Base-by-base conservation (phyloP, 257 asterid genomes). In the Nicotiana tomentosiformis region DNA sequence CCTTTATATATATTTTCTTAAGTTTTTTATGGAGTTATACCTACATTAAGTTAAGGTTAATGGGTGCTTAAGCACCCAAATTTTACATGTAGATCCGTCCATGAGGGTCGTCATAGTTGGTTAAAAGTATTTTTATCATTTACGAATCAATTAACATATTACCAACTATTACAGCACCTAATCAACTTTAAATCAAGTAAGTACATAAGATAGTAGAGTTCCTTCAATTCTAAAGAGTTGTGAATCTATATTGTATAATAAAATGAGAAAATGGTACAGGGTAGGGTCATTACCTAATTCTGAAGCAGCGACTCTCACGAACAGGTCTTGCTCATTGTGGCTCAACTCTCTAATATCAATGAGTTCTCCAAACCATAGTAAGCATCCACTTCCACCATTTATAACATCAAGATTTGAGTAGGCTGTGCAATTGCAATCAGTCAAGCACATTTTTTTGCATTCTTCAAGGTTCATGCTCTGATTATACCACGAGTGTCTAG, bases 361-460 rank as follows among this genome's bases (percentile, higher is more conserved):
- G 84, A 90, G 89, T 20, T 87, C 89, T 15, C 83, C 86, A 16
- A 82, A 78, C 88, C 90, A 85, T 37, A 89, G 77, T 78, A 90
- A 32, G 87, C 93, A 90, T 15, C 93, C 93, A 49, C 83, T 55
- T 5, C 81, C 83, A 1, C 20, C 70, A 23, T 23, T 46, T 14
- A 85, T 68, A 4, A 89, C 67, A 72, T 88, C 86, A 66, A 86
- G 61, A 81, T 81, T 83, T 4, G 91, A 51, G 67, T 87, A 91
- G 0, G 93, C 93, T 77, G 68, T 82, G 57, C 93, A 91, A 7
- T 80, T 66, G 46, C 95, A 88, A n/a, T 90, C 88, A 62, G 33
- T 76, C 46, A 20, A 81, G 77, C 95, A 91, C 76, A 61, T 80
- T 1, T 9, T 74, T 77, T 56, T 30, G 55, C 95, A 88, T 14